A percentile compares a stretch with the other conserved stretches of the same genome.
phyloP scores from a whole-genome alignment of 108 stramenopile genomes.

The Aurantiochytrium sp. region DNA sequence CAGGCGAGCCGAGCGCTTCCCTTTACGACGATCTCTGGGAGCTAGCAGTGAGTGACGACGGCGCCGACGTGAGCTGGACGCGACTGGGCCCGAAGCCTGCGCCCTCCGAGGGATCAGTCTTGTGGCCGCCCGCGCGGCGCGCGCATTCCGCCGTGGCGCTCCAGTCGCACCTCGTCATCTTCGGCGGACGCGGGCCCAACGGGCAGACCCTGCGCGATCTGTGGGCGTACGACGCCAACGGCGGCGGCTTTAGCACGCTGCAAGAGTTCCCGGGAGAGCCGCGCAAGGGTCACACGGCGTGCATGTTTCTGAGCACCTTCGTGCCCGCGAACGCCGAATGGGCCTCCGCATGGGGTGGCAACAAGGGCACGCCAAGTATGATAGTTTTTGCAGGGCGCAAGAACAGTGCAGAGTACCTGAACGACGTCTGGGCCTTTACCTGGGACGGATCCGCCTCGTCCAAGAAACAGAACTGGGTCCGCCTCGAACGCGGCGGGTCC shows the following conservation, averaged over 20 bases:
- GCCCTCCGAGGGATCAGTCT: no score
- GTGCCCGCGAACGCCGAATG: neutral
- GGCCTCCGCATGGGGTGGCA: neutral
- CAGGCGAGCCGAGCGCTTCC: neutral
- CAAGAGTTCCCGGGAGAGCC: neutral
- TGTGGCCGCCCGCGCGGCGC: neutral
- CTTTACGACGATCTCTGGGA: neutral
- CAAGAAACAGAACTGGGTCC: neutral
- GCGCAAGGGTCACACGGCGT: slow-evolving; percentile 10
- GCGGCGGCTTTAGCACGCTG: neutral
- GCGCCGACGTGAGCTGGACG: neutral
- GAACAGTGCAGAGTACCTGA: neutral
- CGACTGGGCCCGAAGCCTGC: neutral
- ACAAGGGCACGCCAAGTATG: neutral
- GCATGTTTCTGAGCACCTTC: neutral
- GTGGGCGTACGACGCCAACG: neutral
- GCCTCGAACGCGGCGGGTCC: neutral
- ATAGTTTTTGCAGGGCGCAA: neutral
- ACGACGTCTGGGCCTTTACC: slow-evolving; percentile 4
- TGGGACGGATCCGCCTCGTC: neutral
- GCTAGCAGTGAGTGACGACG: neutral
- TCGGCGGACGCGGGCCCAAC: neutral
- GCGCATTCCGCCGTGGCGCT: neutral
- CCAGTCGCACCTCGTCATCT: neutral
- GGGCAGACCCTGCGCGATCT: neutral